These are phyloP conservation scores for Ceratorhiza oryzae-sativae DNA, from an alignment of 1,284 basidiomycete genomes.

Conservation along the genomic window DNA sequence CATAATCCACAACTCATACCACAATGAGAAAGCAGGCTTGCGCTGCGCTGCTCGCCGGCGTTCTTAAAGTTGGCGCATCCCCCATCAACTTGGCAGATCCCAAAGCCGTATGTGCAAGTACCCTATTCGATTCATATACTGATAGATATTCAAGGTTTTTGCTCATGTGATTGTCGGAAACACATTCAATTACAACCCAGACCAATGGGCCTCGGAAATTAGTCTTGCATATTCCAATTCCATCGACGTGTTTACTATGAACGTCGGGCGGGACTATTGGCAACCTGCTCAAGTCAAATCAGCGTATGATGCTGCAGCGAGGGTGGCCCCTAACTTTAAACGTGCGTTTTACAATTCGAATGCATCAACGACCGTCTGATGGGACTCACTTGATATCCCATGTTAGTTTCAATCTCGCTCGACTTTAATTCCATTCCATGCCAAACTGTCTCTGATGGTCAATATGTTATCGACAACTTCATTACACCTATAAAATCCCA, in stretches of 20 bases:
- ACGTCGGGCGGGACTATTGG: constrained; percentile 52
- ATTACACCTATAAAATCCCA: constrained; percentile 47
- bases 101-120: constrained; percentile 12
- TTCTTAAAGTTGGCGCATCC: no score
- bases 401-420: constrained; percentile 17
- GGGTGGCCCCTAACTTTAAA: constrained; percentile 49
- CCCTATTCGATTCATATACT: background rate
- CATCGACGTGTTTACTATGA: constrained; percentile 55
- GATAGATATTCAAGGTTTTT: no score
- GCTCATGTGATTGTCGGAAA: constrained; percentile 54
- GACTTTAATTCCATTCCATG: constrained; percentile 44
- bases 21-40: no score
- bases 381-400: background rate
- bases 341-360: constrained; percentile 47
- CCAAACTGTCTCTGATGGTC: constrained; percentile 47
- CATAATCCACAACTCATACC: no score
- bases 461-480: constrained; percentile 47
- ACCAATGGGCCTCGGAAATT: constrained; percentile 52
- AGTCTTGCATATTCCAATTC: constrained; percentile 51
- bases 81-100: constrained; percentile 1
- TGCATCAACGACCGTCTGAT: constrained; percentile 48
- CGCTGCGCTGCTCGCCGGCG: no score
- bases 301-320: constrained; percentile 50
- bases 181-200: constrained; percentile 51
- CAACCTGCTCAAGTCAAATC: constrained; percentile 49